Percentiles rank a stretch among this genome's conserved stretches.
Evolutionary conservation across 176 grass and related monocot genomes (phyloP).

Genomic region (Lolium perenne): DNA sequence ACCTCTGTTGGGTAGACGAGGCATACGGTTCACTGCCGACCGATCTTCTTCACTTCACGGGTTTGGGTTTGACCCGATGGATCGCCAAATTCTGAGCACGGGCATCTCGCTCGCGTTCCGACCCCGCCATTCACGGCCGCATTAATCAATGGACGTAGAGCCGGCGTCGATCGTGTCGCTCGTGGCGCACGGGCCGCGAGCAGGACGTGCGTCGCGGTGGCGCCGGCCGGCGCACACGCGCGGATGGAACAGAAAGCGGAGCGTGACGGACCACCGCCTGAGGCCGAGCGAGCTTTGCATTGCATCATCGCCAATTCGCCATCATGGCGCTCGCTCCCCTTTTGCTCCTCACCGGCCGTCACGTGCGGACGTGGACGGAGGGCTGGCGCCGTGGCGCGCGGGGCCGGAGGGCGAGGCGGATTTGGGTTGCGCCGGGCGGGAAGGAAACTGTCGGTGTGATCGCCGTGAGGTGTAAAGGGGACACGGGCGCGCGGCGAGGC

Average conservation of each 20-base stretch:
- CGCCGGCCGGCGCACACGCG: neutral
- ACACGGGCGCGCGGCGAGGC: neutral
- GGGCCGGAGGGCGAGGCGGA: neutral
- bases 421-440: neutral
- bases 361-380: conserved; percentile 27
- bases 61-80: neutral
- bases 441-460: conserved; percentile 35
- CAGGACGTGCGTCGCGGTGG: neutral
- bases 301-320: no score
- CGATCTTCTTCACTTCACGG: neutral
- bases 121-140: neutral
- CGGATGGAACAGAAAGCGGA: conserved; percentile 28
- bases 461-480: conserved; percentile 29
- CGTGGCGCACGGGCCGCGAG: neutral
- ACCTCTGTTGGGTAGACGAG: no score
- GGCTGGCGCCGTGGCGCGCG: neutral
- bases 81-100: neutral
- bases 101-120: neutral
- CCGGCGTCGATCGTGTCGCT: neutral
- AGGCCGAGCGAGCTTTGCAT: neutral
- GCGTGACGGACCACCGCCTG: neutral
- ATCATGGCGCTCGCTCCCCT: neutral
- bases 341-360: conserved; percentile 11
- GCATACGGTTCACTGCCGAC: no score
- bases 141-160: neutral